Percentiles rank a stretch among this genome's conserved stretches.
Conservation (phyloP, 208 protist species). For the Leishmania tarentolae region DNA sequence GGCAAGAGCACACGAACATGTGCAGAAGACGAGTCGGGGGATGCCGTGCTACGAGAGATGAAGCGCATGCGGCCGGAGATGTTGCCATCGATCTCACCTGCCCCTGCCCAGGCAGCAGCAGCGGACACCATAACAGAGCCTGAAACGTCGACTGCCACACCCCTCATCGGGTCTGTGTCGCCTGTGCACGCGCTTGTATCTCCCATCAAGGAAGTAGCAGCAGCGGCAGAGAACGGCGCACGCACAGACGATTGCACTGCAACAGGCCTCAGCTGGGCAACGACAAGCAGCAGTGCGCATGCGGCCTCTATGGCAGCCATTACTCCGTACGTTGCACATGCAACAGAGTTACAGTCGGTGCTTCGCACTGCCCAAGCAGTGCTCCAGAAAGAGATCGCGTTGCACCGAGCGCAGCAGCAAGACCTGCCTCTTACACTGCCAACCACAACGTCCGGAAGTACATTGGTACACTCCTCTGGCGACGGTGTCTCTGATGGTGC, state of each 20-base stretch:
- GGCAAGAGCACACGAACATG: background rate
- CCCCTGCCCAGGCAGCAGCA: background rate
- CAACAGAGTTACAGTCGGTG: background rate
- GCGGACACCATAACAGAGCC: background rate
- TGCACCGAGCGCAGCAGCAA: background rate
- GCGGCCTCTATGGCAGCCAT: background rate
- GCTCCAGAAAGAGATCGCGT: background rate
- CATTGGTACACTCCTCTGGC: background rate
- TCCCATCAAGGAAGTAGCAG: background rate
- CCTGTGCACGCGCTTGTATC: constrained; percentile 17
- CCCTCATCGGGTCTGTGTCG: constrained; percentile 10
- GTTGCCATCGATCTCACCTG: background rate
- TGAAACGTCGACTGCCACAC: background rate
- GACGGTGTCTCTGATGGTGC: background rate
- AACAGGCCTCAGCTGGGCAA: background rate
- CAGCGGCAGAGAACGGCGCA: background rate
- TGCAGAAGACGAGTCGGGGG: background rate
- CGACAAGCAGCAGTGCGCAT: background rate
- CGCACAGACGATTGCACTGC: background rate
- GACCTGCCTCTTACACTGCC: background rate
- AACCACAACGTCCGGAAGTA: background rate
- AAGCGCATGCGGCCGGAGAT: constrained; percentile 18
- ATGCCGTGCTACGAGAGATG: background rate
- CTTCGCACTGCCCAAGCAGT: constrained; percentile 4
- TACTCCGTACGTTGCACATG: constrained; percentile 9